Percentiles rank a stretch among this genome's conserved stretches.
Evolutionary conservation across 345 rosid species (phyloP).

Genomic region (Microthlaspi erraticum): DNA sequence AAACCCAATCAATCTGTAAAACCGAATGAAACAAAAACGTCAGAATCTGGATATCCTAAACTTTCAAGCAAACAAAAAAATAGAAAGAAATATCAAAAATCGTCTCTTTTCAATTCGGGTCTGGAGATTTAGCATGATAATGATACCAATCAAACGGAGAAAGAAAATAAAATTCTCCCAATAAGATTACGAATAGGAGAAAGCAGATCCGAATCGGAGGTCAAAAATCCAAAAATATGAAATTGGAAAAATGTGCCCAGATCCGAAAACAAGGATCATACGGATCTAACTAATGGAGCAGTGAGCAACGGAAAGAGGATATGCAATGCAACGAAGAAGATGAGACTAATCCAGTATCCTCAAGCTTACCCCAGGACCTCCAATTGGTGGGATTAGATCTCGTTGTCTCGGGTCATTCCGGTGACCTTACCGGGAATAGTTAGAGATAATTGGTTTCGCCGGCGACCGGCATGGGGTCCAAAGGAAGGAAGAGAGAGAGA

Average conservation of each 20-base stretch:
- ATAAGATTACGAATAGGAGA: slow-evolving; percentile 10
- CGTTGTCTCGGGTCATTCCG: slow-evolving; percentile 10
- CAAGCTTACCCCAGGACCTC: slow-evolving; percentile 37
- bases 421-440: slow-evolving; percentile 31
- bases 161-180: not conserved
- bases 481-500: slow-evolving; percentile 27
- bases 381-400: slow-evolving; percentile 41
- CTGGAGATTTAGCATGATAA: slow-evolving; percentile 1
- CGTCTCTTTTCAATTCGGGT: slow-evolving; percentile 27
- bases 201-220: slow-evolving; percentile 39
- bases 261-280: slow-evolving; percentile 38
- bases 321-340: slow-evolving; percentile 8
- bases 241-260: slow-evolving; percentile 27
- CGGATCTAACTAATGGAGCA: slow-evolving; percentile 39
- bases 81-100: slow-evolving; percentile 17
- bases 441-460: too few relatives aligned
- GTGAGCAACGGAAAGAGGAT: slow-evolving; percentile 1
- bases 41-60: slow-evolving; percentile 23
- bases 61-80: not conserved
- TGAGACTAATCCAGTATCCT: slow-evolving; percentile 1
- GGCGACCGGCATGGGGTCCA: slow-evolving; percentile 51
- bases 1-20: slow-evolving; percentile 20
- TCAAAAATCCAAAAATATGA: not conserved
- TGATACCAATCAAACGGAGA: not conserved
- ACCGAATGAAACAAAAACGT: slow-evolving; percentile 14